Conservation (phyloP, 2,329 filamentous ascomycete species). For the Aspergillus pseudoterreus region DNA sequence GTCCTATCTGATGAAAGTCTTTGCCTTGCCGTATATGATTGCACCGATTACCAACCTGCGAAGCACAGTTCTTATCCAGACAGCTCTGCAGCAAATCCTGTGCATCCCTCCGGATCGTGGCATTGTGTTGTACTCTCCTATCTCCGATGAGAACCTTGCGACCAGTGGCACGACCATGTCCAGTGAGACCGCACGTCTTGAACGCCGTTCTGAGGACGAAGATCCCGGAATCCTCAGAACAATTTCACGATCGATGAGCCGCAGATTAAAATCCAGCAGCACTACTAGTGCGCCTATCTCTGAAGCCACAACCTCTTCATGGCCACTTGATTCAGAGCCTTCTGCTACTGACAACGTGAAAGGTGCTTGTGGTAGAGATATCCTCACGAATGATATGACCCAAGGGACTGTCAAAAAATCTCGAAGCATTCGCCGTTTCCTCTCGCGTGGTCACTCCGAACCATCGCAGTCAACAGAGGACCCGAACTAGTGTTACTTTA, state of each 20-base stretch:
- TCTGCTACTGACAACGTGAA: background rate
- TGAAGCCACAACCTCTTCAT: conserved; percentile 19
- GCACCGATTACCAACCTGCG: conserved; percentile 74
- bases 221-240: conserved; percentile 39
- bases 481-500: too few species aligned
- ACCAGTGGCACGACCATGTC: conserved; percentile 67
- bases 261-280: conserved; percentile 31
- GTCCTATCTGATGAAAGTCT: conserved; percentile 74
- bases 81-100: conserved; percentile 68
- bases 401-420: background rate
- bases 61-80: conserved; percentile 73
- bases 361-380: background rate
- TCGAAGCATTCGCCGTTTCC: background rate
- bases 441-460: background rate
- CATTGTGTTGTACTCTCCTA: conserved; percentile 66
- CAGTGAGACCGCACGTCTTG: conserved; percentile 62
- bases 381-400: background rate
- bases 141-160: conserved; percentile 68
- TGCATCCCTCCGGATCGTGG: conserved; percentile 65
- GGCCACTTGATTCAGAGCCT: conserved; percentile 6
- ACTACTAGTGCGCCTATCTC: conserved; percentile 23
- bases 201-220: conserved; percentile 43
- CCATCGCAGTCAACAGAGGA: background rate
- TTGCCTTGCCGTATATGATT: conserved; percentile 64
- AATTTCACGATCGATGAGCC: conserved; percentile 36